These are phyloP conservation scores for Corylus avellana DNA, from an alignment of 306 rosid species.

Conservation along the genomic window DNA sequence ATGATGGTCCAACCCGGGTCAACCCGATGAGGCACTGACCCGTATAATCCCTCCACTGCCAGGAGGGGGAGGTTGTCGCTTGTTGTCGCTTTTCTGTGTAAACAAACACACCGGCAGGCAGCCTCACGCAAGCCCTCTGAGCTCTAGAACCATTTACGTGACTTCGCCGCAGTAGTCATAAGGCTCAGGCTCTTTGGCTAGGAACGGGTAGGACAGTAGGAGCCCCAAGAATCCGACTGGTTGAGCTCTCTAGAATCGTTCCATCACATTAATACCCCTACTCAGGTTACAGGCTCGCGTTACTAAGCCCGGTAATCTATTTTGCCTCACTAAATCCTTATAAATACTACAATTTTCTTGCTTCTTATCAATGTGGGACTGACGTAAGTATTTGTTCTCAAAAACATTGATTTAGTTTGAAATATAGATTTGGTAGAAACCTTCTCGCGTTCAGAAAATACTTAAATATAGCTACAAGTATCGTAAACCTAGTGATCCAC, in stretches of 20 bases:
- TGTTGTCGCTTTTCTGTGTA: conserved; percentile 31
- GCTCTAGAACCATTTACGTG: neutral
- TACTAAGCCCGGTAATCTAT: neutral
- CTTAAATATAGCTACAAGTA: too few relatives aligned
- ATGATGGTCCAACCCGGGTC: conserved; percentile 11
- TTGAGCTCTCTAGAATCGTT: neutral
- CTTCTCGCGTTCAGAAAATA: too few relatives aligned
- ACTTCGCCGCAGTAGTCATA: neutral
- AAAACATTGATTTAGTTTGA: too few relatives aligned
- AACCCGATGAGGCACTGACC: neutral
- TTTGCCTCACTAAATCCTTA: neutral
- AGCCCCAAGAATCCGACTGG: neutral
- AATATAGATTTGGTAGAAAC: too few relatives aligned
- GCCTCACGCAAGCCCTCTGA: conserved; percentile 30
- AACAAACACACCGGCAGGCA: neutral
- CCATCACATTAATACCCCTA: conserved; percentile 8
- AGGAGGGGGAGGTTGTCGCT: conserved; percentile 19
- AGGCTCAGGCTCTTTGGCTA: neutral
- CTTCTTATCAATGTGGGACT: neutral
- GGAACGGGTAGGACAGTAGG: neutral
- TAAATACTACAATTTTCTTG: neutral
- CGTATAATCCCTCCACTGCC: conserved; percentile 31
- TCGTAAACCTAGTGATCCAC: too few relatives aligned
- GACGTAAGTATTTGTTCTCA: neutral
- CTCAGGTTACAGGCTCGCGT: conserved; percentile 13